Percentiles rank a stretch among this genome's conserved stretches.
Evolutionary conservation across 352 stramenopile genomes (phyloP).

Genomic region (Phytophthora crassamura): DNA sequence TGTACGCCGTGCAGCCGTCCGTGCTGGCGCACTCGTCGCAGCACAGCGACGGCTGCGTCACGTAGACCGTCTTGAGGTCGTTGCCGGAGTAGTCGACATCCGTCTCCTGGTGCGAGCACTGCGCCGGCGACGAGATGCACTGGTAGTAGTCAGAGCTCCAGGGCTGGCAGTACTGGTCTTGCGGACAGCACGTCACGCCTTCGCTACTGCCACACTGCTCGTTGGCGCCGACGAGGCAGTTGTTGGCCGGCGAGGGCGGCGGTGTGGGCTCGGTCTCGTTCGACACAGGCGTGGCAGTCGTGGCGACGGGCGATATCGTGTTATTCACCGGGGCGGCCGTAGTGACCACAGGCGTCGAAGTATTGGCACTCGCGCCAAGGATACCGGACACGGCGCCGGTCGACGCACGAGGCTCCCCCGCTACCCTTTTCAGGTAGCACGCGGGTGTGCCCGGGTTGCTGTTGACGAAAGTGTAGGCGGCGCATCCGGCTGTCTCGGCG

Average conservation of each 20-base stretch:
- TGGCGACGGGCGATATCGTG: background rate
- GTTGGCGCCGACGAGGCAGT: constrained; percentile 17
- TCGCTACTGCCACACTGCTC: constrained; percentile 5
- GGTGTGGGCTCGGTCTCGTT: constrained; percentile 13
- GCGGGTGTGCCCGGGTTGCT: constrained; percentile 41
- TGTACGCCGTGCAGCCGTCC: constrained; percentile 25
- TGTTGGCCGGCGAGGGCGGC: constrained; percentile 13
- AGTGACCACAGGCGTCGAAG: background rate
- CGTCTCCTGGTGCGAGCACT: constrained; percentile 38
- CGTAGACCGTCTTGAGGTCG: constrained; percentile 1
- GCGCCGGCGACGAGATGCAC: constrained; percentile 19
- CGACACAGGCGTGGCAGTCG: background rate
- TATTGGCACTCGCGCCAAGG: constrained; percentile 21
- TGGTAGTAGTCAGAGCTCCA: constrained; percentile 40
- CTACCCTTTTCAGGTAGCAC: constrained; percentile 48
- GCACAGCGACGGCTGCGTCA: too few species aligned
- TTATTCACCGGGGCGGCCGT: too few species aligned
- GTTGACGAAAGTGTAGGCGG: constrained; percentile 62
- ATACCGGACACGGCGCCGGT: constrained; percentile 34
- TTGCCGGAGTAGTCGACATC: constrained; percentile 41
- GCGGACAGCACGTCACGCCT: constrained; percentile 26
- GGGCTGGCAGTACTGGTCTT: constrained; percentile 32
- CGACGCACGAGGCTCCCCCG: constrained; percentile 8
- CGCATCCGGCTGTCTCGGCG: constrained; percentile 40
- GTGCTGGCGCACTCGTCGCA: too few species aligned